These are phyloP conservation scores for Leucocoprinus birnbaumii DNA, from an alignment of 768 basidiomycete genomes.

Conservation along the genomic window DNA sequence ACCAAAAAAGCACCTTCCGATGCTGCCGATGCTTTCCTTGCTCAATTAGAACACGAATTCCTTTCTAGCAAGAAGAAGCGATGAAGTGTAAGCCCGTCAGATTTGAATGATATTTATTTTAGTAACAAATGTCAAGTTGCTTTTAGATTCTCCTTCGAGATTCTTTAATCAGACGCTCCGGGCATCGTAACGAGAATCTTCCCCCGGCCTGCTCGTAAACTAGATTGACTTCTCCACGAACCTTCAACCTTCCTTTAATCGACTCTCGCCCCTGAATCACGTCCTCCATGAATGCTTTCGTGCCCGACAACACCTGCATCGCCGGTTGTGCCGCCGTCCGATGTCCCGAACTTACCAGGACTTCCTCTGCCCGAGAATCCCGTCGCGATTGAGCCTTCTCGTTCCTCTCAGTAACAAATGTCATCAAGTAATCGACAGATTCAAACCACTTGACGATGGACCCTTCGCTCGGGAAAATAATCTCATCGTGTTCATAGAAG, in stretches of 20 bases:
- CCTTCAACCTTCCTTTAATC: conserved; percentile 26
- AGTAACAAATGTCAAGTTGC: neutral
- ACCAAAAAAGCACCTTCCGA: conserved; percentile 18
- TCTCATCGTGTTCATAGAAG: conserved; percentile 50
- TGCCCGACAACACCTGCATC: conserved; percentile 37
- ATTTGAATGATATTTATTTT: neutral
- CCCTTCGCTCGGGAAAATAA: conserved; percentile 54
- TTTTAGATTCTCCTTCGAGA: conserved; percentile 18
- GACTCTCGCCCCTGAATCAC: conserved; percentile 40
- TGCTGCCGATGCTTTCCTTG: conserved; percentile 65
- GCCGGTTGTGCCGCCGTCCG: conserved; percentile 42
- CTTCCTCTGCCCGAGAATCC: conserved; percentile 16
- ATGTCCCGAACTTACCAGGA: conserved; percentile 50
- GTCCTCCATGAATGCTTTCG: conserved; percentile 44
- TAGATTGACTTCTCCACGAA: conserved; percentile 36
- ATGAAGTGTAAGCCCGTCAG: neutral
- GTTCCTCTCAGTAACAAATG: conserved; percentile 32
- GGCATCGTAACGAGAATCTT: conserved; percentile 46
- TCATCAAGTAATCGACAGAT: conserved; percentile 40
- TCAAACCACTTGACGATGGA: conserved; percentile 49
- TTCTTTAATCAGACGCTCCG: conserved; percentile 42
- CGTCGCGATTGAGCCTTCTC: neutral
- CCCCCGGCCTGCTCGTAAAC: conserved; percentile 40
- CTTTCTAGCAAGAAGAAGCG: conserved; percentile 24
- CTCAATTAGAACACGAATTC: conserved; percentile 64